Conservation (phyloP, 208 protist genomes). For the Herpetomonas muscarum region DNA sequence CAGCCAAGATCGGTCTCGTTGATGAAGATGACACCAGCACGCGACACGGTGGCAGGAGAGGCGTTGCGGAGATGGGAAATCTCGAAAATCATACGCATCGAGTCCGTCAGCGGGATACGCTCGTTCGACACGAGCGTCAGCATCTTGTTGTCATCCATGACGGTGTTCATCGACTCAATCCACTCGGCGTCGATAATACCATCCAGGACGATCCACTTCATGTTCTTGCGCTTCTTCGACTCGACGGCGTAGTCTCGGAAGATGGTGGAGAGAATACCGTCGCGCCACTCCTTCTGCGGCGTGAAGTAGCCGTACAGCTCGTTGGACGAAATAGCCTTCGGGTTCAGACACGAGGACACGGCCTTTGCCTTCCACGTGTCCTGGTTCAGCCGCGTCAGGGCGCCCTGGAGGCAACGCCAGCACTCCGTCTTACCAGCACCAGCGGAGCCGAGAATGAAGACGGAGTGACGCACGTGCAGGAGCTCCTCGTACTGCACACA, state of each 20-base stretch:
- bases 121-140: conserved; percentile 98
- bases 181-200: conserved; percentile 98
- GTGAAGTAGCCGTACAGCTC: conserved; percentile 99
- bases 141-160: conserved; percentile 99
- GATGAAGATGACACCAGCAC: conserved; percentile 98
- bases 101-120: conserved; percentile 96
- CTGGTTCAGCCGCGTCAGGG: conserved; percentile 87
- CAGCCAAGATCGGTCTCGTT: conserved; percentile 98
- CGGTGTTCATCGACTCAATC: conserved; percentile 99
- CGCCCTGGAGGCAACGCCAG: conserved; percentile 94
- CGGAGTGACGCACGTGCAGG: conserved; percentile 98
- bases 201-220: conserved; percentile 98
- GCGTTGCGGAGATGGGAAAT: conserved; percentile 96
- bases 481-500: conserved; percentile 98
- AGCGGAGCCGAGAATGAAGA: conserved; percentile 97
- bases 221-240: conserved; percentile 93
- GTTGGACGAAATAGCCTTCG: conserved; percentile 98
- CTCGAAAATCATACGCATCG: conserved; percentile 99
- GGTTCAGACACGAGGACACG: conserved; percentile 92
- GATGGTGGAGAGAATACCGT: conserved; percentile 93
- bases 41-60: conserved; percentile 97
- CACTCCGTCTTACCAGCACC: conserved; percentile 96
- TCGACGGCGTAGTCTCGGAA: conserved; percentile 96
- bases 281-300: conserved; percentile 96
- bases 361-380: conserved; percentile 93